Evolutionary conservation across 306 rosid species (phyloP), one percentile per base, ranked within the genome.

Genomic region (Prunus salicina): DNA sequence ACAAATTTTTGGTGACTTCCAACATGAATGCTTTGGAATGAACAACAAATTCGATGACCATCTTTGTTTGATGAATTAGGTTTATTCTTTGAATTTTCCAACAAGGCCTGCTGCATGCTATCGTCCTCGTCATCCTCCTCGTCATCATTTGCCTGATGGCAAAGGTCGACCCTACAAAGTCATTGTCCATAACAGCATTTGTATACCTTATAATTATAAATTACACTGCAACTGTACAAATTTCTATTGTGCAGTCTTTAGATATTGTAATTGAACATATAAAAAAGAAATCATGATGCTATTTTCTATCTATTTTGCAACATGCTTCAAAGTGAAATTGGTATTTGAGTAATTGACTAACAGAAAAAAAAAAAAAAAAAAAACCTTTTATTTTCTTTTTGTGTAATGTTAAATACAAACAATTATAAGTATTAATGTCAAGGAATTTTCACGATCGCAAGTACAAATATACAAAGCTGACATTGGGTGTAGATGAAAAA

Each of bases 81-180:
- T 53, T 80, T 78, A 32, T 82, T 80, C 79, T 55, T 78, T 51
- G 84, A 77, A 74, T 79, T 80, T 66, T 78, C 88, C 78, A 90
- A 76, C 82, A 90, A 78, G 76, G 82, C 71, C 71, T 85, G 86
- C 38, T 77, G 86, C 27, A 68, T 73, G 75, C 73, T 80, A 78
- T 72, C 83, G 57, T 85, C 93, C 41, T 69, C 85, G 16, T 87
- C 89, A 6, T 87, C 93, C 1, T 87, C 93, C 53, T 90, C 94
- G 53, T 88, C 96, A 58, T 90, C 92, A 53, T 80, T 85, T 79
- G 86, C 80, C 86, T 90, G 93, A 88, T 90, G 96, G 93, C 88
- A 86, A 68, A 88, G 91, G 88, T 88, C 96, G 51, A 88, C 86
- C 96, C 96, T 90, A 82, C 76, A 80, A 78, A 71, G 87, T 83